These are phyloP conservation scores for Ceriops decandra DNA, from an alignment of 345 rosid species.

Conservation along the genomic window DNA sequence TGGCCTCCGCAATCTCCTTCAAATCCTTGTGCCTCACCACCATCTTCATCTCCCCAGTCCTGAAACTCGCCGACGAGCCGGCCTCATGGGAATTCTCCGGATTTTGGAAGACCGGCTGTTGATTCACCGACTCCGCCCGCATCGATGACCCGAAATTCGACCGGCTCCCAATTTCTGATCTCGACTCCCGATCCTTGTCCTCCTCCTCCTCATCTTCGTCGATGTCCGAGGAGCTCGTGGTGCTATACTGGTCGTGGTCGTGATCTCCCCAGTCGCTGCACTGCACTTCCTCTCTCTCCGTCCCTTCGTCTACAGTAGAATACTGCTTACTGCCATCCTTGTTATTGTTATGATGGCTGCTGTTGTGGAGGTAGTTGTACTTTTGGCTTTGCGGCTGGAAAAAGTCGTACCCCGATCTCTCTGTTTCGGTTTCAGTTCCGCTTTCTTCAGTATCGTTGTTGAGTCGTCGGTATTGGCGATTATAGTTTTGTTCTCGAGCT, in stretches of 20 bases:
- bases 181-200: conserved; percentile 44
- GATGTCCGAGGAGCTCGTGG: conserved; percentile 43
- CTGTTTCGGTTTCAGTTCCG: conserved; percentile 39
- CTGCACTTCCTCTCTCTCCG: conserved; percentile 91
- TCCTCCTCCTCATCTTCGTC: conserved; percentile 41
- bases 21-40: conserved; percentile 90
- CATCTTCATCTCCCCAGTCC: conserved; percentile 64
- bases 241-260: conserved; percentile 51
- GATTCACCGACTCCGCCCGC: conserved; percentile 25
- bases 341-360: not conserved
- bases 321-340: conserved; percentile 7
- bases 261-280: conserved; percentile 94
- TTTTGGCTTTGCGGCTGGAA: conserved; percentile 27
- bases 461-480: conserved; percentile 1
- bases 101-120: conserved; percentile 12
- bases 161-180: conserved; percentile 69
- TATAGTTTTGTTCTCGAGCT: conserved; percentile 29
- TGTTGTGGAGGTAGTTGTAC: not conserved
- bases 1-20: conserved; percentile 83
- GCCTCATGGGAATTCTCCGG: conserved; percentile 42
- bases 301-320: conserved; percentile 41
- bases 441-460: conserved; percentile 23
- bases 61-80: conserved; percentile 50
- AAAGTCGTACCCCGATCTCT: conserved; percentile 69
- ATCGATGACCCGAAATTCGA: conserved; percentile 57